Base-by-base conservation (phyloP, 1,284 basidiomycete species). In the Boletus sp. region DNA sequence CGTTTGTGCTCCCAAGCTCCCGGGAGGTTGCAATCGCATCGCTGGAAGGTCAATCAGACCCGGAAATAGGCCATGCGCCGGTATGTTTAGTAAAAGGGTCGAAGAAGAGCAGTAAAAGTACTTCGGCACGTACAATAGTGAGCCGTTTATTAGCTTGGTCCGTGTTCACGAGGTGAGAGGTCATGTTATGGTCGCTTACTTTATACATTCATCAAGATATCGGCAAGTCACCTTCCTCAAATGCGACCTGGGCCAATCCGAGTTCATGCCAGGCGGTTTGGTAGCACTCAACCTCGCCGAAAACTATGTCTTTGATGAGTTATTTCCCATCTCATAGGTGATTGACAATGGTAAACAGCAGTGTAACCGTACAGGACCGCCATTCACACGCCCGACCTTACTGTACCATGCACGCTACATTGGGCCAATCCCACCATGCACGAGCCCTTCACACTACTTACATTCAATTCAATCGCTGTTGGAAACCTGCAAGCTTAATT, bases 211-310 rank as follows among this genome's bases (percentile, higher is more conserved):
- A 25, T 54, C 56, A 61, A 89, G 90, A 40, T 90, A 88, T 73
- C 80, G 80, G 27, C 82, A 81, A 23, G 94, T 98, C 4, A 95
- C 94, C 1, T 97, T 88, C 74, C 82, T 99, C 9, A 96, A 98
- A 71, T 92, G 92, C 60, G 97, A 98, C 76, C 69, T 95, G 5
- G 97, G 97, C 14, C 97, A 99, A 76, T 91, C 93, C 11, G 95
- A 98, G 74, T 97, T 98, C 72, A 91, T 91, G 0, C 90, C 93
- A 4, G 89, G 90, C 0, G 96, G 95, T 0, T 83, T 92, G 74
- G 90, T 98, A 5, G 85, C 93, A 1, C 76, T 99, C 51, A 90
- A 90, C 71, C 65, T 98, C 0, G 67, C 97, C 28, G 83, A 88
- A 21, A 69, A 71, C 5, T 88, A 86, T 16, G 65, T 91, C 0